A percentile compares a stretch with the other conserved stretches of the same genome.
These are phyloP conservation scores for Chytriomyces hyalinus DNA, from an alignment of 192 early-diverging fungal genomes.

Conservation along the genomic window DNA sequence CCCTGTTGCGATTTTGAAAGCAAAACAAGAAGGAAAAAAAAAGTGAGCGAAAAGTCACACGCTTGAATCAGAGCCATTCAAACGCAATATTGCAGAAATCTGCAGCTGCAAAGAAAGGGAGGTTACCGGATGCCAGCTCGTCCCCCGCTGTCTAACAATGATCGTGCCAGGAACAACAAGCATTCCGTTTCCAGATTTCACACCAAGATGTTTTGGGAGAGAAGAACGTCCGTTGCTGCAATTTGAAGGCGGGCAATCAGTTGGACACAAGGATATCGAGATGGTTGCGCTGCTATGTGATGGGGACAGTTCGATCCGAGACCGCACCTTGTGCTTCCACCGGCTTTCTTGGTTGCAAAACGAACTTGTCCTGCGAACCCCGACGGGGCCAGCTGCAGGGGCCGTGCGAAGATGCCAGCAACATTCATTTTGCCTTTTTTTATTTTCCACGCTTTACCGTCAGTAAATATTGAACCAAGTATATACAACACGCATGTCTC, in stretches of 20 bases:
- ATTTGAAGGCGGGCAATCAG: background rate
- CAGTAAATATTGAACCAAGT: background rate
- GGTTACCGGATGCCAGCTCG: slow-evolving; percentile 48
- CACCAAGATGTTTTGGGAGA: slow-evolving; percentile 57
- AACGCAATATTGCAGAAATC: background rate
- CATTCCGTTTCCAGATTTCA: slow-evolving; percentile 51
- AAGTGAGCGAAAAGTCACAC: background rate
- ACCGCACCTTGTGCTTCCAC: slow-evolving; percentile 40
- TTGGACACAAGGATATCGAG: background rate
- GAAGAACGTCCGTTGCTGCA: slow-evolving; percentile 56
- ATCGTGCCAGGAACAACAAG: slow-evolving; percentile 49
- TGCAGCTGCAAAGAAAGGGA: background rate
- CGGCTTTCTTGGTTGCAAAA: slow-evolving; percentile 59
- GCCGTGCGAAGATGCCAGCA: slow-evolving; percentile 1
- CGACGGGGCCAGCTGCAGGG: background rate
- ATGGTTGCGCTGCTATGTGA: background rate
- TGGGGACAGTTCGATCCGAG: background rate
- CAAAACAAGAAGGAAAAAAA: background rate
- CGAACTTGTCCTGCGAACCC: slow-evolving; percentile 43
- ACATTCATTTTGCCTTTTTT: slow-evolving; percentile 11
- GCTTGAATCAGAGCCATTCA: too few species aligned
- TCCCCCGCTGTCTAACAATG: slow-evolving; percentile 55
- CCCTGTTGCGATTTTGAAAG: slow-evolving; percentile 23
- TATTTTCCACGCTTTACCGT: background rate
- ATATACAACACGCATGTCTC: too few species aligned